Percentiles rank a stretch among this genome's conserved stretches.
These are phyloP conservation scores for Rhizophlyctis rosea DNA, from an alignment of 192 early-diverging fungal genomes.

Conservation along the genomic window DNA sequence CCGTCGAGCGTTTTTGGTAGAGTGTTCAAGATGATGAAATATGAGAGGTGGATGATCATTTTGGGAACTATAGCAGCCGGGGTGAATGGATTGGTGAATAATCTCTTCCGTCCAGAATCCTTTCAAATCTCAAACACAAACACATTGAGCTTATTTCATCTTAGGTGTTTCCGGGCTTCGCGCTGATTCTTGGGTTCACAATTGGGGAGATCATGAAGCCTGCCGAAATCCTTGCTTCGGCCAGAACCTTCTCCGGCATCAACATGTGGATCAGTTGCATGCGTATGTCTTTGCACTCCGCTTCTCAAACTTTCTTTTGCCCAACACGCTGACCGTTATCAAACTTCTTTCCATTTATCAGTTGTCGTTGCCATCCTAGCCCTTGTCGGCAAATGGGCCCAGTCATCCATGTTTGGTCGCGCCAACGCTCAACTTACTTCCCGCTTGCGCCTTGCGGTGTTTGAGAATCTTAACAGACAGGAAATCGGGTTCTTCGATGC, in stretches of 20 bases:
- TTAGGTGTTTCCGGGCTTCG: conserved; percentile 22
- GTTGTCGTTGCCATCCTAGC: neutral
- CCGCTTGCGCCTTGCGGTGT: conserved; percentile 1
- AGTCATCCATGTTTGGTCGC: conserved; percentile 3
- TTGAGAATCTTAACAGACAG: conserved; percentile 13
- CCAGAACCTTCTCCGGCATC: too few species aligned
- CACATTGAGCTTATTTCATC: too few species aligned
- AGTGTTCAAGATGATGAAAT: neutral
- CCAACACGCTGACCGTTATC: neutral
- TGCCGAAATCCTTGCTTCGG: too few species aligned
- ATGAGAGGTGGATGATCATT: neutral
- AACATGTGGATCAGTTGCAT: conserved; percentile 11
- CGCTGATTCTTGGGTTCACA: conserved; percentile 6
- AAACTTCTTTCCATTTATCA: neutral
- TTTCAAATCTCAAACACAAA: too few species aligned
- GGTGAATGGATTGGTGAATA: conserved; percentile 11
- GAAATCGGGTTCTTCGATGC: conserved; percentile 27
- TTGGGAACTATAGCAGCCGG: conserved; percentile 8
- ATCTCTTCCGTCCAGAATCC: too few species aligned
- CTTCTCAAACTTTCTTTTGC: conserved; percentile 1
- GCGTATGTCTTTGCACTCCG: neutral
- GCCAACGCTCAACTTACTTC: conserved; percentile 2
- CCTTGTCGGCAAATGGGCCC: conserved; percentile 5
- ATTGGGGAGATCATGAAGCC: conserved; percentile 7
- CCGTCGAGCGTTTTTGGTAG: conserved; percentile 3